These are phyloP conservation scores for Cercis canadensis DNA, from an alignment of 306 rosid species.

Conservation along the genomic window DNA sequence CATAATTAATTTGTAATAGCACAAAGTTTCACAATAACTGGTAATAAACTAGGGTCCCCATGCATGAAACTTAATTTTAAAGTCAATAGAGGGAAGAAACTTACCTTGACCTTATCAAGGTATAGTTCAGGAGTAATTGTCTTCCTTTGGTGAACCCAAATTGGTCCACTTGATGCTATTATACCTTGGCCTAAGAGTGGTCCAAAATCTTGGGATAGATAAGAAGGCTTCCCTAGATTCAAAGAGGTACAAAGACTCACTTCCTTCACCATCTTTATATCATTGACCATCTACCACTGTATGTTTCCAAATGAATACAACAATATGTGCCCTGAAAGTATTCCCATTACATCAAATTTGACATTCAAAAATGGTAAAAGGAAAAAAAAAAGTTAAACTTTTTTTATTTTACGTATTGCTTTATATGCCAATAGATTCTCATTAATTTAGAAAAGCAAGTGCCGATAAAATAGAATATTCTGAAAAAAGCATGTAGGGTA, in stretches of 20 bases:
- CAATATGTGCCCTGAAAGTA: conserved; percentile 41
- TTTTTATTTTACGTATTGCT: no score
- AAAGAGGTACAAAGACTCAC: conserved; percentile 42
- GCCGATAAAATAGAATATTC: no score
- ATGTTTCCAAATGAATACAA: conserved; percentile 42
- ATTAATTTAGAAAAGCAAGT: no score
- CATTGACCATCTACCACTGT: conserved; percentile 38
- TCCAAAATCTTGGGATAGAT: conserved; percentile 35
- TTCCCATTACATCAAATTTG: no score
- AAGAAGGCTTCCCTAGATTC: conserved; percentile 50
- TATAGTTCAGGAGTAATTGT: conserved; percentile 55
- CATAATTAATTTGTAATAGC: no score
- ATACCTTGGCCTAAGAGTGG: conserved; percentile 54
- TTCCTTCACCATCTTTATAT: conserved; percentile 45
- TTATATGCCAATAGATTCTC: no score
- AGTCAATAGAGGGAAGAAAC: background rate
- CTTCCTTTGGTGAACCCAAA: conserved; percentile 62
- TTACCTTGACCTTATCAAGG: conserved; percentile 52
- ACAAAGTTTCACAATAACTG: no score
- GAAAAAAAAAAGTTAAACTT: no score
- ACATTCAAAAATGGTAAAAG: no score
- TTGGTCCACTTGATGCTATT: conserved; percentile 47
- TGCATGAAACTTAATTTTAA: no score
- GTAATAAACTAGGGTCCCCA: no score
- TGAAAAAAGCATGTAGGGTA: no score